Percentiles rank a stretch among this genome's conserved stretches.
Conservation (phyloP, 2,329 filamentous ascomycete genomes). For the Alternaria incomplexa region DNA sequence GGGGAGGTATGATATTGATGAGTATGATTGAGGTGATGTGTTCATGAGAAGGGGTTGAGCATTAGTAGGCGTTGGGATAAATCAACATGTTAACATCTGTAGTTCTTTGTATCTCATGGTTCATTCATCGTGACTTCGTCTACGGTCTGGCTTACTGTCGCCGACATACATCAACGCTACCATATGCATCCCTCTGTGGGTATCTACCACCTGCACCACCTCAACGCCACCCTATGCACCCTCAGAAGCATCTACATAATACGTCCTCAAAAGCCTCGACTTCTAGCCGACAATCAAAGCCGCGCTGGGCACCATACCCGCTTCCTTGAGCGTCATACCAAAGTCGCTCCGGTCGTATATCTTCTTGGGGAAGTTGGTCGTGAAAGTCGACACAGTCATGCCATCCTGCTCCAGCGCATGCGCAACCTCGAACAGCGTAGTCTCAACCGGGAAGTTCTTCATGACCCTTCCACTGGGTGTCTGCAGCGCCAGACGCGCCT, state of each 20-base stretch:
- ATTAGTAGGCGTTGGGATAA: not conserved
- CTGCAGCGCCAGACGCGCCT: slow-evolving; percentile 82
- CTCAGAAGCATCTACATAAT: not conserved
- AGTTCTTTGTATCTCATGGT: not conserved
- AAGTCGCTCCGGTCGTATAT: slow-evolving; percentile 75
- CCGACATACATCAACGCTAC: not conserved
- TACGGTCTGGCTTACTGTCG: not conserved
- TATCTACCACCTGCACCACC: slow-evolving; percentile 1
- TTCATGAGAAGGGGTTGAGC: not conserved
- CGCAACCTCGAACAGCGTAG: slow-evolving; percentile 91
- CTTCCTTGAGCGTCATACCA: slow-evolving; percentile 89
- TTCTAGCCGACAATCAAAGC: slow-evolving; percentile 72
- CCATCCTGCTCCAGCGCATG: slow-evolving; percentile 77
- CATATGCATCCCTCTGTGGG: not conserved
- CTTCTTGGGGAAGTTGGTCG: slow-evolving; percentile 87
- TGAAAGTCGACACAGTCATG: slow-evolving; percentile 74
- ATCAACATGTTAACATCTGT: not conserved
- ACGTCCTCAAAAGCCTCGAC: not conserved
- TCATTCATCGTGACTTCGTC: not conserved
- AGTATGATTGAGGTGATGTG: slow-evolving; percentile 37
- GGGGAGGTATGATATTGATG: slow-evolving; percentile 50
- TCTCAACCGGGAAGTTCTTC: slow-evolving; percentile 88
- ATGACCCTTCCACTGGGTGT: slow-evolving; percentile 76
- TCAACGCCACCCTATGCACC: slow-evolving; percentile 1
- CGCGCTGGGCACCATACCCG: slow-evolving; percentile 88